A percentile compares a stretch with the other conserved stretches of the same genome.
Conservation (phyloP, 139 green algal species). For the Coccomyxa sp. region DNA sequence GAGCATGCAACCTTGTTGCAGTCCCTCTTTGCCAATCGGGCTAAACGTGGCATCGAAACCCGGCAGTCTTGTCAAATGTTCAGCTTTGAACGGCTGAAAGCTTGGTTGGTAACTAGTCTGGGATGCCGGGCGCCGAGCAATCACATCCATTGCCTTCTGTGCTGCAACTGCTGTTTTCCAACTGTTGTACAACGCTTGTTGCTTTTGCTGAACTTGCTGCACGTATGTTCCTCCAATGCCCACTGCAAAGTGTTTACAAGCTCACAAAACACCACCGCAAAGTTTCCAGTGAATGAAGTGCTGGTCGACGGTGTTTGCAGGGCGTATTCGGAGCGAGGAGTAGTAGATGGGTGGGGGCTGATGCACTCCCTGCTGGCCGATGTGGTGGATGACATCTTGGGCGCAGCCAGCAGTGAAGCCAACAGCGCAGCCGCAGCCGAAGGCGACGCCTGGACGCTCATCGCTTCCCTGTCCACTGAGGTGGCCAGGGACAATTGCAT, state of each 20-base stretch:
- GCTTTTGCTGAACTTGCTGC: too few species aligned
- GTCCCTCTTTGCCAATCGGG: background rate
- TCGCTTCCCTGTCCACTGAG: slow-evolving; percentile 25
- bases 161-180: too few species aligned
- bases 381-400: slow-evolving; percentile 19
- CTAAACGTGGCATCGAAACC: background rate
- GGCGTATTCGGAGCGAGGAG: slow-evolving; percentile 4
- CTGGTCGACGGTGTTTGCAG: background rate
- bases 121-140: too few species aligned
- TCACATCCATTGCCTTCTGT: too few species aligned
- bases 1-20: background rate
- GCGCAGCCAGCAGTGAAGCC: background rate
- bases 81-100: too few species aligned
- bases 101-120: too few species aligned
- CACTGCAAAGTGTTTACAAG: too few species aligned
- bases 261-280: too few species aligned
- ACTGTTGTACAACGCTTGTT: too few species aligned
- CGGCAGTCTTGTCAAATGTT: background rate
- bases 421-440: background rate
- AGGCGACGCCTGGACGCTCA: slow-evolving; percentile 15
- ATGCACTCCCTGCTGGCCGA: slow-evolving; percentile 37
- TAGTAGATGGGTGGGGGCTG: slow-evolving; percentile 26
- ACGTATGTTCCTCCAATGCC: too few species aligned
- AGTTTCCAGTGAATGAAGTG: too few species aligned
- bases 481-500: slow-evolving; percentile 23